A percentile compares a stretch with the other conserved stretches of the same genome.
These are phyloP conservation scores for Teunomyces barrocoloradensis DNA, from an alignment of 805 yeast genomes.

Conservation along the genomic window DNA sequence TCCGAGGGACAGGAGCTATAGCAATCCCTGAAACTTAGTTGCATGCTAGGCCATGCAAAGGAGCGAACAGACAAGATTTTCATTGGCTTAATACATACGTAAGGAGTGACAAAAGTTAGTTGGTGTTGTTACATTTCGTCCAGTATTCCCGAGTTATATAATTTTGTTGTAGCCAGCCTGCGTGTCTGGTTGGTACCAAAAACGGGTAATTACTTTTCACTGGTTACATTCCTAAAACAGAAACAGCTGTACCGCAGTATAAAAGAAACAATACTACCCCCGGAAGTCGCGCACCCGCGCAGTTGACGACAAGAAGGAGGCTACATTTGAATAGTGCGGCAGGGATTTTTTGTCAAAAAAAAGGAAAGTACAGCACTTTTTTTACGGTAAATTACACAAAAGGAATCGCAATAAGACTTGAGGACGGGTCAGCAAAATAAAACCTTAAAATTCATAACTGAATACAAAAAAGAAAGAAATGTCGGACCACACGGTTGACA, in stretches of 20 bases:
- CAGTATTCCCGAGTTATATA: not conserved
- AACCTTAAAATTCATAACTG: not conserved
- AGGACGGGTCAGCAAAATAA: no score
- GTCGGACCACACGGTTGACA: not conserved
- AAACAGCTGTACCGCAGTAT: not conserved
- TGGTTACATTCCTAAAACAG: not conserved
- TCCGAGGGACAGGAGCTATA: not conserved
- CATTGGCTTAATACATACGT: not conserved
- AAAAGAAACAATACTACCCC: not conserved
- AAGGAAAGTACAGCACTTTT: not conserved
- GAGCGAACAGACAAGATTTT: not conserved
- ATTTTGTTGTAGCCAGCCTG: not conserved
- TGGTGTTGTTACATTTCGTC: not conserved
- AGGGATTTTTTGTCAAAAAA: not conserved
- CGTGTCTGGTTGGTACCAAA: not conserved
- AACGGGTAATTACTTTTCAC: not conserved
- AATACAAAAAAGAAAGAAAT: not conserved
- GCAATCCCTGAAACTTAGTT: not conserved
- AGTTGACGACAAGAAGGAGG: no score
- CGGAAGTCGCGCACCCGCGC: not conserved
- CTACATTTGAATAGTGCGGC: not conserved
- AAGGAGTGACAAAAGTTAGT: constrained; percentile 3
- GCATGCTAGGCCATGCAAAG: not conserved
- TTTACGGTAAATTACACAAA: not conserved
- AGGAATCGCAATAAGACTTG: not conserved